These are phyloP conservation scores for Citeromyces matritensis DNA, from an alignment of 805 yeast genomes.

Conservation along the genomic window DNA sequence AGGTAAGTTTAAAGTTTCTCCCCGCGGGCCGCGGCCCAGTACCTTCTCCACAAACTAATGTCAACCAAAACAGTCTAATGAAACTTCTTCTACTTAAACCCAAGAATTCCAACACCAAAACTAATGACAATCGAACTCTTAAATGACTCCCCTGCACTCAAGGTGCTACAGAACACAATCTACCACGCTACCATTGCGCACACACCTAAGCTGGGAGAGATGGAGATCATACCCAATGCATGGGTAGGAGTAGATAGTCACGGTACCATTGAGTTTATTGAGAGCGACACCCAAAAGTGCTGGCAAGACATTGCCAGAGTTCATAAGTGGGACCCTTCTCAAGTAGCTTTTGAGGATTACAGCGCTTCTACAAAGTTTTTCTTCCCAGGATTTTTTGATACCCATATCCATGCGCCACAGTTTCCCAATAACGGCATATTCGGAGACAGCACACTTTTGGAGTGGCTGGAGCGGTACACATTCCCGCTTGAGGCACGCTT, in stretches of 20 bases:
- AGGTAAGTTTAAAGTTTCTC: too few species aligned
- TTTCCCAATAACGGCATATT: slow-evolving; percentile 76
- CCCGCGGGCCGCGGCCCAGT: too few species aligned
- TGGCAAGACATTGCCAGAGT: too few species aligned
- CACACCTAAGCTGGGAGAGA: slow-evolving; percentile 41
- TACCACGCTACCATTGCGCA: slow-evolving; percentile 64
- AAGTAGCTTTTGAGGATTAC: slow-evolving; percentile 17
- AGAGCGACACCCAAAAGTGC: slow-evolving; percentile 6
- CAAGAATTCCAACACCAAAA: too few species aligned
- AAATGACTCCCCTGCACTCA: too few species aligned
- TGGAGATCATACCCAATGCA: slow-evolving; percentile 41
- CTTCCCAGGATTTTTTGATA: slow-evolving; percentile 73
- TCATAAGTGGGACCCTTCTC: slow-evolving; percentile 5
- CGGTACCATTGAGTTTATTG: slow-evolving; percentile 36
- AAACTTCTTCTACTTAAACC: too few species aligned
- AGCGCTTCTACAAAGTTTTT: slow-evolving; percentile 34
- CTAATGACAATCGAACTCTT: too few species aligned
- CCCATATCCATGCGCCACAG: slow-evolving; percentile 79
- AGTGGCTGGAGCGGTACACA: slow-evolving; percentile 81
- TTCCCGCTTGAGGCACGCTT: slow-evolving; percentile 77
- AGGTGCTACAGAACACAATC: slow-evolving; percentile 24
- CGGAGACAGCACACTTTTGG: slow-evolving; percentile 70
- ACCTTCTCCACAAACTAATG: too few species aligned
- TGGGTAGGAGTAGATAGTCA: slow-evolving; percentile 44
- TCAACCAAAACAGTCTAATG: too few species aligned